Percentiles rank a stretch among this genome's conserved stretches.
Evolutionary conservation across 139 green algal species (phyloP).

Genomic region (Limnomonas spitsbergensis): DNA sequence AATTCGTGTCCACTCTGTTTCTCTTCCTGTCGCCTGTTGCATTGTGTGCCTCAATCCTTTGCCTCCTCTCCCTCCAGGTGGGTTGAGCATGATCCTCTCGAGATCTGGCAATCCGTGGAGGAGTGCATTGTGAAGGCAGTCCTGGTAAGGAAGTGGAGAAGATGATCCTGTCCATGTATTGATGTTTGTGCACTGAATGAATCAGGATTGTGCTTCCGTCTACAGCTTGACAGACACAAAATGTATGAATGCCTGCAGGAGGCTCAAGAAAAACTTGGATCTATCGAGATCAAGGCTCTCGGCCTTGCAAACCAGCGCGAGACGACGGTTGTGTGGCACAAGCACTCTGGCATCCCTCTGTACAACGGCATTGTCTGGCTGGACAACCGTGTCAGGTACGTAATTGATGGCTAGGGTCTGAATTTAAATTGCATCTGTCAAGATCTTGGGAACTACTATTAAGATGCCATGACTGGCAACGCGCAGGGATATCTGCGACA

Average conservation of each 20-base stretch:
- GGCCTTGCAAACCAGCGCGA: constrained; percentile 97
- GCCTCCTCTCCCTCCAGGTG: constrained; percentile 58
- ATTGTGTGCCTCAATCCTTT: not conserved
- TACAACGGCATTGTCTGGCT: constrained; percentile 95
- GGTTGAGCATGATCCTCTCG: constrained; percentile 88
- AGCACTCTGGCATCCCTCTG: constrained; percentile 71
- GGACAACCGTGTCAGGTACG: constrained; percentile 77
- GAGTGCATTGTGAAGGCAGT: constrained; percentile 64
- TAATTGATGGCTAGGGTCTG: not conserved
- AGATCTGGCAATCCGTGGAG: constrained; percentile 70
- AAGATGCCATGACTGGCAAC: not conserved
- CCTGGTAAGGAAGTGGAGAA: not conserved
- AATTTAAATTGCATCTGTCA: not conserved
- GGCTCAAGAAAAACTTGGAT: constrained; percentile 21
- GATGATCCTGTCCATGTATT: not conserved
- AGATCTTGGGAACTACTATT: not conserved
- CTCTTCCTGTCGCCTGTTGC: not conserved
- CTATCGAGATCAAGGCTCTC: constrained; percentile 47
- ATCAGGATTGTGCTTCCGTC: not conserved
- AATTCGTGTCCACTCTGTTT: not conserved
- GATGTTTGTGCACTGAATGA: not conserved
- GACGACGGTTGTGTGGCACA: constrained; percentile 86
- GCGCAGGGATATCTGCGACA: constrained; percentile 42
- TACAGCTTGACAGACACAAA: not conserved
- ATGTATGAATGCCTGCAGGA: constrained; percentile 12